Conservation (phyloP, 2,329 filamentous ascomycete species). For the Trichothecium roseum region DNA sequence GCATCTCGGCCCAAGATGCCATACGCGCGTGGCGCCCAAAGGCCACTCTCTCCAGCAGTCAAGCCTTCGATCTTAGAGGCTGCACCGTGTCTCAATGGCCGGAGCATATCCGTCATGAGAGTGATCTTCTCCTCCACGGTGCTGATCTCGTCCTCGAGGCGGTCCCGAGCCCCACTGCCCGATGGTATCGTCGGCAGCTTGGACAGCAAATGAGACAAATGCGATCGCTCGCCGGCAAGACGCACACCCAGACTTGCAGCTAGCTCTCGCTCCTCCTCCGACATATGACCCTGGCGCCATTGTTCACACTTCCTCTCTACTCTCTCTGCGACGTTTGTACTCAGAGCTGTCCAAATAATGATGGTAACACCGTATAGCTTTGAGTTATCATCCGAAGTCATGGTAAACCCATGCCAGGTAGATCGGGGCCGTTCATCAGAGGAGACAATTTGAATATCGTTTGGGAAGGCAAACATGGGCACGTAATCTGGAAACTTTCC, state of each 20-base stretch:
- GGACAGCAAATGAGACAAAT: slow-evolving; percentile 78
- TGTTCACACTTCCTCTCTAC: slow-evolving; percentile 74
- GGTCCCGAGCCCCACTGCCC: slow-evolving; percentile 70
- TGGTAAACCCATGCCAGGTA: slow-evolving; percentile 98
- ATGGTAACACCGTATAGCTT: slow-evolving; percentile 88
- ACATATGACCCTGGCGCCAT: slow-evolving; percentile 82
- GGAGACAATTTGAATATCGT: slow-evolving; percentile 94
- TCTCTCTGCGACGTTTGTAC: slow-evolving; percentile 70
- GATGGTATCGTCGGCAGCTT: slow-evolving; percentile 72
- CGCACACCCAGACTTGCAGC: slow-evolving; percentile 85
- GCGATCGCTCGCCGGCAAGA: slow-evolving; percentile 76
- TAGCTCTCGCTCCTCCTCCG: slow-evolving; percentile 79
- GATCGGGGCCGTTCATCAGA: slow-evolving; percentile 87
- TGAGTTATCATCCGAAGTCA: slow-evolving; percentile 88
- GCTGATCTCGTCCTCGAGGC: slow-evolving; percentile 87
- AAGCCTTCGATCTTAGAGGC: slow-evolving; percentile 95
- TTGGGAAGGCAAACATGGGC: slow-evolving; percentile 98
- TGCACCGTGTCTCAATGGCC: slow-evolving; percentile 85
- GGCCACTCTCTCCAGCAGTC: slow-evolving; percentile 86
- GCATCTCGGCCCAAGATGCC: slow-evolving; percentile 81
- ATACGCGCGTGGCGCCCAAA: slow-evolving; percentile 92
- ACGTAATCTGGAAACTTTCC: slow-evolving; percentile 94
- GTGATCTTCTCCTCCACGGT: slow-evolving; percentile 94
- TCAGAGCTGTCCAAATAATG: slow-evolving; percentile 86
- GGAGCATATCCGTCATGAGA: slow-evolving; percentile 90